Percentiles rank a stretch among this genome's conserved stretches.
Conservation (phyloP, 768 basidiomycete species). For the Termitomyces sp. region DNA sequence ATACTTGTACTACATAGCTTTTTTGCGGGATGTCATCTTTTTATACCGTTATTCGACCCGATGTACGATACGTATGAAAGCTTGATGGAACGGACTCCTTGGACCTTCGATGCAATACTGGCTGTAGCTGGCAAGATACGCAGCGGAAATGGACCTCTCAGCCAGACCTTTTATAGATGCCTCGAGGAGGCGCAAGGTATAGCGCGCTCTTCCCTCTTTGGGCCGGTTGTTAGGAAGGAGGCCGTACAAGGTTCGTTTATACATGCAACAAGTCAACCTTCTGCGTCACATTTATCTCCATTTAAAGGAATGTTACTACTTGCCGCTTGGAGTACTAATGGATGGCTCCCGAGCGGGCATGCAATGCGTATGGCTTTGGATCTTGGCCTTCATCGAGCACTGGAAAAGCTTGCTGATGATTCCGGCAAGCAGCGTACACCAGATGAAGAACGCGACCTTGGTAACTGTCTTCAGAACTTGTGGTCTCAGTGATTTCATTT, state of each 20-base stretch:
- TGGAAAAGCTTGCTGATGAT: conserved; percentile 85
- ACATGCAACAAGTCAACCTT: conserved; percentile 12
- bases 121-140: conserved; percentile 91
- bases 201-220: conserved; percentile 88
- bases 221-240: conserved; percentile 91
- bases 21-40: conserved; percentile 94
- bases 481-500: not conserved
- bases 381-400: conserved; percentile 85
- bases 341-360: conserved; percentile 93
- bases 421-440: conserved; percentile 61
- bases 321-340: conserved; percentile 91
- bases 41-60: conserved; percentile 94
- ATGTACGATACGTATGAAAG: conserved; percentile 91
- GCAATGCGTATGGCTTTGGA: conserved; percentile 96
- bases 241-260: conserved; percentile 74
- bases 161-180: conserved; percentile 83
- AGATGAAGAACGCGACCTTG: conserved; percentile 84
- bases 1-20: conserved; percentile 54
- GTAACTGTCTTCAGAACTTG: conserved; percentile 32
- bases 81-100: conserved; percentile 88
- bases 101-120: conserved; percentile 92
- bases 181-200: conserved; percentile 96
- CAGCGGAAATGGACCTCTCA: conserved; percentile 82
- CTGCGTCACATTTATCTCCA: conserved; percentile 13
- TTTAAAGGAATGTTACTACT: conserved; percentile 79